Conservation (phyloP, 2,329 filamentous ascomycete species). For the Scolecobasidium constrictum region DNA sequence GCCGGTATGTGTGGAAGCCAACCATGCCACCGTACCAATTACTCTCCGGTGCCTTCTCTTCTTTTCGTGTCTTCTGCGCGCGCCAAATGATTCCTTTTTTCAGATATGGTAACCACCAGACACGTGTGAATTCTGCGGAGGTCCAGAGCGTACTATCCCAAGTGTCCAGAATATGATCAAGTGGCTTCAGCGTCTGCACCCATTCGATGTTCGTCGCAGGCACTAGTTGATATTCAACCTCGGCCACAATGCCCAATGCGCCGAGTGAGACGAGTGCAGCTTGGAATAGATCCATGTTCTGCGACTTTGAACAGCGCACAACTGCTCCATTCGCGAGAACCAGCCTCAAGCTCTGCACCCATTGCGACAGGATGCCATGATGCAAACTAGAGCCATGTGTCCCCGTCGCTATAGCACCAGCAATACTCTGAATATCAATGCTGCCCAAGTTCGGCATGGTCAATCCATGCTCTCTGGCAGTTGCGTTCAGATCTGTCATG, state of each 20-base stretch:
- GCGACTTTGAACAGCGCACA: constrained; percentile 54
- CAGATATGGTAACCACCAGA: constrained; percentile 97
- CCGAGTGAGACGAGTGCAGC: constrained; percentile 81
- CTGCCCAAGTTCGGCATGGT: constrained; percentile 88
- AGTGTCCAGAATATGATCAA: constrained; percentile 54
- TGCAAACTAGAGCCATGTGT: constrained; percentile 81
- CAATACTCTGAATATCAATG: constrained; percentile 89
- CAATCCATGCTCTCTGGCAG: constrained; percentile 63
- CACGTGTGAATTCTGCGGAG: constrained; percentile 74
- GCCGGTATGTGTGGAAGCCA: constrained; percentile 87
- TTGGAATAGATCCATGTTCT: constrained; percentile 71
- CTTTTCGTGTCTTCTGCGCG: constrained; percentile 57
- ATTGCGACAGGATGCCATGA: constrained; percentile 77
- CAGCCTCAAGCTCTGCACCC: constrained; percentile 62
- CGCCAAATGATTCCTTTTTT: constrained; percentile 81
- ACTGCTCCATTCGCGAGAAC: constrained; percentile 72
- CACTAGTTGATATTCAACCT: constrained; percentile 75
- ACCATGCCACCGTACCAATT: constrained; percentile 74
- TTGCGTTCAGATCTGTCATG: constrained; percentile 60
- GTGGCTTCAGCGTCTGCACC: constrained; percentile 66
- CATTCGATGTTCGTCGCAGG: constrained; percentile 77
- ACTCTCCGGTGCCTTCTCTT: constrained; percentile 32
- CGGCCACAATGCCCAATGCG: constrained; percentile 79
- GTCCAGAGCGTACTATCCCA: constrained; percentile 76
- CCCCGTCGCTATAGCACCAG: constrained; percentile 82